A percentile compares a stretch with the other conserved stretches of the same genome.
Conservation (phyloP, 352 stramenopile genomes). For the Phytophthora podocarpi region DNA sequence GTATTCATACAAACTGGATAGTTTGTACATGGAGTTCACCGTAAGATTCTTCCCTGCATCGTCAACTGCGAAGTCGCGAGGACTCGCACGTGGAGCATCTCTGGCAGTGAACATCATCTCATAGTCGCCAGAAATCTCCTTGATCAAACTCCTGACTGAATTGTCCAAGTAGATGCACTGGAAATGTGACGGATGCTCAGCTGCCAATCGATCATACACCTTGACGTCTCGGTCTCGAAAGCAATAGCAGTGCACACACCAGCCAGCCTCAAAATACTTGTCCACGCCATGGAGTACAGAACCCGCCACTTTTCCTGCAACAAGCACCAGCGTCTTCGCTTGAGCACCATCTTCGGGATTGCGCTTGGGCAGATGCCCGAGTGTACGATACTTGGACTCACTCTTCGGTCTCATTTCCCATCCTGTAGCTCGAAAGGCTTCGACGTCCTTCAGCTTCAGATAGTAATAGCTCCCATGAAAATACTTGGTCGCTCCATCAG, state of each 20-base stretch:
- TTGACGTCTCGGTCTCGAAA: constrained; percentile 19
- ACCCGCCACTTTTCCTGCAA: constrained; percentile 15
- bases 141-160: constrained; percentile 16
- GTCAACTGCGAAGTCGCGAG: background rate
- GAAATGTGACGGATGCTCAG: constrained; percentile 11
- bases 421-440: constrained; percentile 19
- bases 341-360: background rate
- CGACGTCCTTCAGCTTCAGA: constrained; percentile 21
- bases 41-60: background rate
- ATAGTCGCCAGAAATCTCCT: constrained; percentile 11
- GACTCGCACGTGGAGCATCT: background rate
- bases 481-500: constrained; percentile 1
- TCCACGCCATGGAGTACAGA: constrained; percentile 20
- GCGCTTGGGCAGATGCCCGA: constrained; percentile 22
- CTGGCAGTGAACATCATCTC: constrained; percentile 11
- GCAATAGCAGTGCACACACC: constrained; percentile 28
- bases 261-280: constrained; percentile 27
- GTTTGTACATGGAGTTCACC: constrained; percentile 3
- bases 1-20: constrained; percentile 16
- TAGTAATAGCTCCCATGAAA: constrained; percentile 23
- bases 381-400: constrained; percentile 20
- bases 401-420: constrained; percentile 30
- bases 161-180: constrained; percentile 22
- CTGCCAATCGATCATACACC: constrained; percentile 8
- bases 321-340: constrained; percentile 19